phyloP scores from a whole-genome alignment of 2,329 filamentous ascomycete species.

The Neophaeococcomyces mojaviensis region DNA sequence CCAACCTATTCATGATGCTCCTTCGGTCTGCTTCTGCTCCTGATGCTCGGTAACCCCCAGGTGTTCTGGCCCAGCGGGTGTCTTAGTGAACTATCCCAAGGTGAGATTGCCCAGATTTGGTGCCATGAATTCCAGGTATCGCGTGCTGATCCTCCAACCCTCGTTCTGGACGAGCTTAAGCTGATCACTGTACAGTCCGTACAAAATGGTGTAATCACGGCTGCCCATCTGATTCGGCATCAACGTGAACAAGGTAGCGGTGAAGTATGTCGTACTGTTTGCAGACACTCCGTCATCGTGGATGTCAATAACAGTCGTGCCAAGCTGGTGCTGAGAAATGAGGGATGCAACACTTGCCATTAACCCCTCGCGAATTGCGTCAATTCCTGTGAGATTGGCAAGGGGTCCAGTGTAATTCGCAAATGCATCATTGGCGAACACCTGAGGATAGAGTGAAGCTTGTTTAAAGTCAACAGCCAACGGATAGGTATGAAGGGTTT shows the following conservation, averaged over 20 bases:
- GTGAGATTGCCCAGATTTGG: background rate
- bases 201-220: too few species aligned
- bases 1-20: too few species aligned
- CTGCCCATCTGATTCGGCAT: background rate
- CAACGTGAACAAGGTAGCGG: background rate
- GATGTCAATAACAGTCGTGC: background rate
- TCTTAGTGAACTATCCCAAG: too few species aligned
- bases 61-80: too few species aligned
- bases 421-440: background rate
- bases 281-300: background rate
- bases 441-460: background rate
- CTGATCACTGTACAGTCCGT: background rate
- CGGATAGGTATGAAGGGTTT: background rate
- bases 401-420: conserved; percentile 1
- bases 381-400: background rate
- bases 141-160: background rate
- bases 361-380: background rate
- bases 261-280: background rate
- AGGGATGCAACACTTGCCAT: background rate
- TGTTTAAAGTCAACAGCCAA: background rate
- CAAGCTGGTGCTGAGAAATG: background rate
- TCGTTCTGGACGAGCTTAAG: background rate
- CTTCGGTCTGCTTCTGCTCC: too few species aligned
- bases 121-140: background rate
- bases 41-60: too few species aligned